Base-by-base conservation (phyloP, 345 rosid genomes). In the Mercurialis annua region DNA sequence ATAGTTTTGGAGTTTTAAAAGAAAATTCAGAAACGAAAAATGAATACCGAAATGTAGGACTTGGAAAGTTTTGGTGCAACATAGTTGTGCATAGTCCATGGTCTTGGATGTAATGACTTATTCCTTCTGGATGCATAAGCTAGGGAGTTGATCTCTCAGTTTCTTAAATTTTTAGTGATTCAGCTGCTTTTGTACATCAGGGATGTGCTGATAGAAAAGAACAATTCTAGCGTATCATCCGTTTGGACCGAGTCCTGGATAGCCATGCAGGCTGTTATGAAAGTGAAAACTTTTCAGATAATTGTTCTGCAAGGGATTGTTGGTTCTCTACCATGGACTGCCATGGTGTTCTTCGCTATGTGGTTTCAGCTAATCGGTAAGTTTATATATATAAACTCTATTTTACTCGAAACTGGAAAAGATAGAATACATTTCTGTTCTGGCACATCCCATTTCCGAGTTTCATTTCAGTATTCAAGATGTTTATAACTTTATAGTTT, bases 321-420 rank as follows among this genome's bases (percentile, higher is more conserved):
- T 23, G 97, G 99, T 64, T 84, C 95, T 15, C 73, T 91, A 16
- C 95, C 97, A 7, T 94, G 99, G 97, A 94, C 99, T 6, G 97
- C 95, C 10, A 85, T 91, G 97, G 97, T 94, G 43, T 91, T 94
- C 80, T 85, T 94, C 63, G 87, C 99, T 5, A 87, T 94, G 95
- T 91, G 97, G 99, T 91, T 94, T 71, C 95, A 91, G 74, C 83
- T 94, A 65, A 89, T 94, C 10, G 97, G 97, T 86, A 60, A 83
- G 81, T 11, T n/a, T n/a, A 36, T 42, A 49, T 1, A 0, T 66
- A n/a, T 57, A 43, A 46, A 49, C 6, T 46, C 48, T 15, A 59
- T 33, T 27, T n/a, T 23, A 9, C 18, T 47, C 29, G n/a, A 10
- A 14, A 40, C 11, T 40, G 4, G 8, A 34, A 40, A 2, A 8